Base-by-base conservation (phyloP, 495 filamentous ascomycete genomes). In the Neohortaea acidophila region DNA sequence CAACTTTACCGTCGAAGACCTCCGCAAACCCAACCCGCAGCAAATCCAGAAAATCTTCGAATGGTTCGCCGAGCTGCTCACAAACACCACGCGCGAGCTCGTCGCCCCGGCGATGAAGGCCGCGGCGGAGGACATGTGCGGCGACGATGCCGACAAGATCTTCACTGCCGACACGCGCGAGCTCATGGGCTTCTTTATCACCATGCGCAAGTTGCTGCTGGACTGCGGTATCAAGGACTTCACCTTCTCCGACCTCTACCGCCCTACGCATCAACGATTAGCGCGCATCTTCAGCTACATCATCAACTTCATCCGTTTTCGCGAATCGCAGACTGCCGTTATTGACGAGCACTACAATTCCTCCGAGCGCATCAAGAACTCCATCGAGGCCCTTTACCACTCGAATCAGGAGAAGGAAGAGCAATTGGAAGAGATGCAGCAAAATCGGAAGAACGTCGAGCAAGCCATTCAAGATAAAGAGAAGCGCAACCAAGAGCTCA, bases 231-330 rank as follows among this genome's bases (percentile, higher is more conserved):
- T 97, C 44, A 75, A 73, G 43, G 89, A 97, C 57, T 94, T 97
- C 52, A 84, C 75, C 12, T 93, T 96, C 59, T 71, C 72, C 21
- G 89, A 97, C 53, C 58, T 97, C 4, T 80, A 82, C 45, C 82
- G 78, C 59, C 89, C 89, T 18, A 91, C 84, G 10, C 80, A 83
- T 52, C 77, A 77, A 37, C 77, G 89, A 36, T 70, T 97, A 4
- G 77, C 82, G 43, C 84, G 82, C 59, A 85, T 94, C 42, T 85
- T 96, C 51, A 87, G 80, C 20, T 94, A 94, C 54, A 67, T 96
- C 36, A 96, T 97, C 60, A 97, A 97, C 60, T 97, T 97, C 59
- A 84, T 94, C 35, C 73, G 89, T 33, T 97, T 94, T 61, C 81
- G 91, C 44, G 86, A 93, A 61, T 81, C 75, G 39, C 85, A 93